Evolutionary conservation across 2,329 filamentous ascomycete species (phyloP).

Genomic region (Falciphora oryzae): DNA sequence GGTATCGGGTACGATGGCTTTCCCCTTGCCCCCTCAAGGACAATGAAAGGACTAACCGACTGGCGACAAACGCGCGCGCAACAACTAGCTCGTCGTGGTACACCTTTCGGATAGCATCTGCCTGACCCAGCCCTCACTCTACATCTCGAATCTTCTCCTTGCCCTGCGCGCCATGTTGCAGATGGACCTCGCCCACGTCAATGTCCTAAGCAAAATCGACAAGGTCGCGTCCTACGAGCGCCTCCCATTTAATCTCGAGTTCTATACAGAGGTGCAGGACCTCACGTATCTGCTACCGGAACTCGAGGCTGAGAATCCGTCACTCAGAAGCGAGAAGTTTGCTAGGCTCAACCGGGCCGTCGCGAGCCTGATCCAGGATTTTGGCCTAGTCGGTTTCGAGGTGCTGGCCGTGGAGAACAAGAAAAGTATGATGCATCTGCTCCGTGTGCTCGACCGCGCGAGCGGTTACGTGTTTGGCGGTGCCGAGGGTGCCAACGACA

Average conservation of each 20-base stretch:
- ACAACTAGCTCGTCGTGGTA: conserved; percentile 74
- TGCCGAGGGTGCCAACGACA: conserved; percentile 88
- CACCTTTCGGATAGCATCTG: conserved; percentile 94
- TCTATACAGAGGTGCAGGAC: conserved; percentile 95
- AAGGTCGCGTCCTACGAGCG: conserved; percentile 80
- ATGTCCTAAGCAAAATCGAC: conserved; percentile 96
- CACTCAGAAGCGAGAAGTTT: conserved; percentile 68
- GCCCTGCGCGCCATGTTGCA: conserved; percentile 96
- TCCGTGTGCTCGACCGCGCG: conserved; percentile 85
- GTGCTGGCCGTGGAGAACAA: conserved; percentile 96
- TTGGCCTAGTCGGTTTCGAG: conserved; percentile 85
- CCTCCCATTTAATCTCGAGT: conserved; percentile 92
- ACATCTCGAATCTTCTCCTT: conserved; percentile 88
- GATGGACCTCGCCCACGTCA: conserved; percentile 93
- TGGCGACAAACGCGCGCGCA: neutral
- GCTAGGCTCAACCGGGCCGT: conserved; percentile 80
- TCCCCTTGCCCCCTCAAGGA: neutral
- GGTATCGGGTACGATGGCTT: conserved; percentile 70
- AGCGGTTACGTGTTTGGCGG: conserved; percentile 89
- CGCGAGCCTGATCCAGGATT: conserved; percentile 79
- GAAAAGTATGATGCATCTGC: conserved; percentile 88
- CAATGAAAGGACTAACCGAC: neutral
- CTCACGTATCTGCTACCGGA: conserved; percentile 76
- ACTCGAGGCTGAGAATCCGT: conserved; percentile 72
- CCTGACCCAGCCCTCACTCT: conserved; percentile 86